These are phyloP conservation scores for Globisporangium alternatum DNA, from an alignment of 352 stramenopile genomes.

Conservation along the genomic window DNA sequence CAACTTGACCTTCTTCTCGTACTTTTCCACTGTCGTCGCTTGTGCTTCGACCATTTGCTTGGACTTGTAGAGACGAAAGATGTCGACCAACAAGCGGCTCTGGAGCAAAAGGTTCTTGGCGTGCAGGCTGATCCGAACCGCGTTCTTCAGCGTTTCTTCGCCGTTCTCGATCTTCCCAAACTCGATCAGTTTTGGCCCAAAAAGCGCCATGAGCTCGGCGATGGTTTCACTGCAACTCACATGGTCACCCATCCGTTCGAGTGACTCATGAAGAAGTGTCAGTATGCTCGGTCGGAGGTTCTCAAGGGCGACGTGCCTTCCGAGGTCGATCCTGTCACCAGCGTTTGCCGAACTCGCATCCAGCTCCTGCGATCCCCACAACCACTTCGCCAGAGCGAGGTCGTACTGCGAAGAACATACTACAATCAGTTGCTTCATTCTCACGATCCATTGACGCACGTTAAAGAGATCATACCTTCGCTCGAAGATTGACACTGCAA, in stretches of 20 bases:
- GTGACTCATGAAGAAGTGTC: conserved; percentile 40
- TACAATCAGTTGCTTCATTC: neutral
- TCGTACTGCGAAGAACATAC: conserved; percentile 46
- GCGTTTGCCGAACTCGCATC: neutral
- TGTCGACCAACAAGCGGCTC: conserved; percentile 46
- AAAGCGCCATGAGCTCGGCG: conserved; percentile 67
- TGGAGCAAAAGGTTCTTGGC: conserved; percentile 78
- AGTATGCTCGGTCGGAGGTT: conserved; percentile 39
- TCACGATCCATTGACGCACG: neutral
- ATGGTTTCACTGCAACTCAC: conserved; percentile 57
- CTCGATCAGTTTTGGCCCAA: conserved; percentile 51
- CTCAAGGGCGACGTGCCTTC: conserved; percentile 36
- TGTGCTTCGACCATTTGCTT: conserved; percentile 39
- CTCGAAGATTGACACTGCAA: conserved; percentile 48
- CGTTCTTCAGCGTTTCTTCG: conserved; percentile 61
- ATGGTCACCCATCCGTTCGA: conserved; percentile 39
- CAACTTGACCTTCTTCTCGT: conserved; percentile 60
- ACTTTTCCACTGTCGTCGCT: conserved; percentile 48
- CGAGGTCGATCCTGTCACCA: conserved; percentile 13
- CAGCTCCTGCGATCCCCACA: conserved; percentile 64
- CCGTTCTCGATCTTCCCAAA: conserved; percentile 37
- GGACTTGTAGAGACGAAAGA: conserved; percentile 49
- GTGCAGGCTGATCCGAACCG: conserved; percentile 45
- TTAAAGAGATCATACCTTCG: conserved; percentile 35
- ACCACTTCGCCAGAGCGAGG: conserved; percentile 63